phyloP scores from a whole-genome alignment of 2,329 filamentous ascomycete species.

The Aspergillus pseudoviridinutans region DNA sequence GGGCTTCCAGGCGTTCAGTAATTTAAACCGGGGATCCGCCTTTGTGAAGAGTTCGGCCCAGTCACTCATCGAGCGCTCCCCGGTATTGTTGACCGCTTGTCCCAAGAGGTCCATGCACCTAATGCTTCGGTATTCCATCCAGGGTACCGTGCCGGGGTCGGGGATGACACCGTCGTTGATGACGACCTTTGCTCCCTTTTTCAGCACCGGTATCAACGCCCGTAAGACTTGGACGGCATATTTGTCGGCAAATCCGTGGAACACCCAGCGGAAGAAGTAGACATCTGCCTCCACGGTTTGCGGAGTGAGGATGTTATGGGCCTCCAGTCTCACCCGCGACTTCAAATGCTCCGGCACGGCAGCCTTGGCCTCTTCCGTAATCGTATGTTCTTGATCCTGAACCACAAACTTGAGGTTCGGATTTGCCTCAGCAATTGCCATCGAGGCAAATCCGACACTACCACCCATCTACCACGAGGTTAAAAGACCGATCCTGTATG shows the following conservation, averaged over 20 bases:
- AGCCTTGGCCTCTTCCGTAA: neutral
- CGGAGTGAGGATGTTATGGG: slow-evolving; percentile 2
- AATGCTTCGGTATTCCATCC: neutral
- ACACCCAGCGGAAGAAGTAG: slow-evolving; percentile 19
- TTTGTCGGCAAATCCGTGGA: slow-evolving; percentile 21
- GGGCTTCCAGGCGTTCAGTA: neutral
- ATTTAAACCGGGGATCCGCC: neutral
- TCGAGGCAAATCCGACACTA: slow-evolving; percentile 2
- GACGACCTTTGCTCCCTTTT: neutral
- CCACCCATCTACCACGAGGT: slow-evolving; percentile 6
- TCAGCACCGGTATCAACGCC: neutral
- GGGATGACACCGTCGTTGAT: neutral
- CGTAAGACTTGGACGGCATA: slow-evolving; percentile 12
- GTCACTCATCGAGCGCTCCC: neutral
- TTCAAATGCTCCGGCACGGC: neutral
- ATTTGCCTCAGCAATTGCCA: slow-evolving; percentile 2
- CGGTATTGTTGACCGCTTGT: neutral
- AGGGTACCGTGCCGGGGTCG: neutral
- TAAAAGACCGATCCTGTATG: no score
- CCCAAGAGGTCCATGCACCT: neutral
- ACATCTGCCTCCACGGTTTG: slow-evolving; percentile 9
- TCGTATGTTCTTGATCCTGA: slow-evolving; percentile 7
- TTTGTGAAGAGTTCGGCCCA: neutral
- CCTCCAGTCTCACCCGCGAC: neutral
- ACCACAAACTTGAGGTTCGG: slow-evolving; percentile 4